Conservation (phyloP, 1,284 basidiomycete genomes). For the Violaceomyces palustris region DNA sequence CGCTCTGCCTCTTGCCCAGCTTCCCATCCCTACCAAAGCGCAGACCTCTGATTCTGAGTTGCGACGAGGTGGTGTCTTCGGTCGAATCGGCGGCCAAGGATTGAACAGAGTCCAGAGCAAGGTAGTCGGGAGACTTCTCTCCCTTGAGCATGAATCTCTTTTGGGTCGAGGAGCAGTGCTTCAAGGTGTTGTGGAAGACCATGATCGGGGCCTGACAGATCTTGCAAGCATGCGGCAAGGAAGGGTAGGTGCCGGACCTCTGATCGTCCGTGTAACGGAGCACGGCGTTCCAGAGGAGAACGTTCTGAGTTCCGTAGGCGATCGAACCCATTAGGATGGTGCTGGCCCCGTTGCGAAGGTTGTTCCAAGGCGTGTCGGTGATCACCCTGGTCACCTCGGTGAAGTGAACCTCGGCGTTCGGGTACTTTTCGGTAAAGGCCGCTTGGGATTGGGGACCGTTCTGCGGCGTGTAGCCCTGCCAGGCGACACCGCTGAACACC, state of each 20-base stretch:
- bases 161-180: too few species aligned
- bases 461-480: too few species aligned
- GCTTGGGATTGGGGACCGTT: too few species aligned
- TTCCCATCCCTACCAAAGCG: too few species aligned
- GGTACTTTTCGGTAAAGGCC: not conserved
- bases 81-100: too few species aligned
- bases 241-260: not conserved
- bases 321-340: not conserved
- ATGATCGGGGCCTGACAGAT: not conserved
- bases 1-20: too few species aligned
- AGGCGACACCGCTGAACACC: too few species aligned
- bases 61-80: too few species aligned
- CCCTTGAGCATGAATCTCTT: too few species aligned
- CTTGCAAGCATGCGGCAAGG: not conserved
- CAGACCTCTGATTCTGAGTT: too few species aligned
- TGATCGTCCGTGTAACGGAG: not conserved
- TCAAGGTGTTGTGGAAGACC: not conserved
- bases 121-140: too few species aligned
- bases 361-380: not conserved
- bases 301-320: not conserved
- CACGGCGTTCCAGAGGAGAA: not conserved
- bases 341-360: not conserved
- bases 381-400: not conserved
- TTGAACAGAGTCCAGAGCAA: too few species aligned
- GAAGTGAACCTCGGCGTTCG: not conserved